Evolutionary conservation across 148 eudicot genomes (phyloP), one percentile per base, ranked within the genome.

Genomic region (Dysphania ambrosioides): DNA sequence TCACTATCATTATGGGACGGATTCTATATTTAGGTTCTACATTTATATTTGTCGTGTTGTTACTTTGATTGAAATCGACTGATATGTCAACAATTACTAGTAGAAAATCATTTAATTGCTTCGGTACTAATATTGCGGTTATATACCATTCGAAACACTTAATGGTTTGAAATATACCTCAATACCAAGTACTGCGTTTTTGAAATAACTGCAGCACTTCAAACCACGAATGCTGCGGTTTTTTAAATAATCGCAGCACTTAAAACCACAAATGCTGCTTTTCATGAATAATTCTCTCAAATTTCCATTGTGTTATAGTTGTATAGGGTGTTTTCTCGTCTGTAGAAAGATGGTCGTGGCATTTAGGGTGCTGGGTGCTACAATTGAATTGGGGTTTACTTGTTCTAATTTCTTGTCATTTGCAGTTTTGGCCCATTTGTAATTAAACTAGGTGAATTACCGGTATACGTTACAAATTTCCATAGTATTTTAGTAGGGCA

Each of bases 381-480:
- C n/a, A n/a, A n/a, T n/a, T n/a, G n/a, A 0, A 9, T 5, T 58
- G 51, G 2, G 32, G n/a, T 53, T 10, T 38, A 6, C 32, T 38
- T 55, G 30, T 40, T 10, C 40, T 12, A 60, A 0, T 61, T 34
- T 1, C 21, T 5, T n/a, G 21, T 27, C 19, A 0, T 66, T 74
- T 77, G 74, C 85, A 87, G 92, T 87, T 87, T 73, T 87, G 87
- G 87, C 93, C 92, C 5, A 26, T 87, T n/a, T n/a, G n/a, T n/a
- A n/a, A 2, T 78, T 87, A 47, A 88, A 82, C 57, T 88, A 86
- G 85, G 81, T 88, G 74, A 88, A 88, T 74, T 88, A 86, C 75
- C 92, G 86, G 66, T 88, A 86, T 71, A 80, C n/a, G n/a, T n/a
- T n/a, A n/a, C n/a, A n/a, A n/a, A n/a, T n/a, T n/a, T n/a, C n/a